Evolutionary conservation across 139 green algal genomes (phyloP).

Genomic region (Desmodesmus armatus): DNA sequence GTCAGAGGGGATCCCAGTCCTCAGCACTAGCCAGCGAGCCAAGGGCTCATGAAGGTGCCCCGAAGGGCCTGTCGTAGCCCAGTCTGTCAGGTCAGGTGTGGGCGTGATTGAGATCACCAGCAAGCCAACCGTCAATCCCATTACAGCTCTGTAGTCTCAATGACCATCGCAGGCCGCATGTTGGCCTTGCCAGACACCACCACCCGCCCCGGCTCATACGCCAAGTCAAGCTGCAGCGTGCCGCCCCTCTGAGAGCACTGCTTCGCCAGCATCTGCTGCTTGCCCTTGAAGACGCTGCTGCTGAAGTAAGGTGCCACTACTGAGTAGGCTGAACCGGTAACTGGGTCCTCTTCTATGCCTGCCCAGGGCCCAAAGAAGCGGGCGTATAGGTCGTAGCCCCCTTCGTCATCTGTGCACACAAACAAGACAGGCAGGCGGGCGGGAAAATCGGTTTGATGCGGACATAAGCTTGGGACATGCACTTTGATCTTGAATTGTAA

Average conservation of each 20-base stretch:
- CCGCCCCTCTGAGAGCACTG: slow-evolving; percentile 66
- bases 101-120: no score
- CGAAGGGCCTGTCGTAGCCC: no score
- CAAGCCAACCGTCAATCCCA: no score
- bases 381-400: slow-evolving; percentile 56
- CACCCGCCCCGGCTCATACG: not conserved
- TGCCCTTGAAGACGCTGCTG: slow-evolving; percentile 49
- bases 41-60: no score
- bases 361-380: slow-evolving; percentile 91
- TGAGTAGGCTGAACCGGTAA: slow-evolving; percentile 81
- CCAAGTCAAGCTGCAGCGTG: slow-evolving; percentile 44
- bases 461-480: not conserved
- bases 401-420: not conserved
- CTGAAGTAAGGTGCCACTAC: slow-evolving; percentile 75
- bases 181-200: slow-evolving; percentile 31
- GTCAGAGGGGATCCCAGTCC: no score
- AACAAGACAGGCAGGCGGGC: not conserved
- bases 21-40: no score
- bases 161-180: no score
- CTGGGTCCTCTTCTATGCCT: slow-evolving; percentile 89
- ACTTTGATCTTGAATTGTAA: not conserved
- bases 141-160: no score
- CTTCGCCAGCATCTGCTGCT: slow-evolving; percentile 48
- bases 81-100: no score
- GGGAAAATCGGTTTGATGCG: not conserved